Conservation (phyloP, 2,329 filamentous ascomycete genomes). For the Phialophora macrospora region DNA sequence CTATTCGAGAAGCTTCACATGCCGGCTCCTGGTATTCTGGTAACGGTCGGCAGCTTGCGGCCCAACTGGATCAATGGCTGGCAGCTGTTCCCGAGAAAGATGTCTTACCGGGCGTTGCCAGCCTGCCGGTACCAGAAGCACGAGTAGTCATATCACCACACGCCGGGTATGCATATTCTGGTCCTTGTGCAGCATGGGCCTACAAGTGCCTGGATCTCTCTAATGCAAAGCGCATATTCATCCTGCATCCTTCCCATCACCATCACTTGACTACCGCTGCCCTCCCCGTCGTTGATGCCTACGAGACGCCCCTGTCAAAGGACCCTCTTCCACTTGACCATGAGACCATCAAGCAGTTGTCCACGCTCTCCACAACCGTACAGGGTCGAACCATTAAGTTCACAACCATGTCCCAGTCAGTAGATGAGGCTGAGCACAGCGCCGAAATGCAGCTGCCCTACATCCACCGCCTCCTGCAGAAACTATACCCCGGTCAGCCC, state of each 20-base stretch:
- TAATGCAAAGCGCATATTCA: conserved; percentile 83
- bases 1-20: conserved; percentile 67
- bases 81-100: conserved; percentile 69
- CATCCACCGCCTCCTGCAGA: conserved; percentile 76
- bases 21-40: conserved; percentile 87
- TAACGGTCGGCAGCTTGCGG: conserved; percentile 62
- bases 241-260: conserved; percentile 91
- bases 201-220: conserved; percentile 87
- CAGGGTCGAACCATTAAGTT: conserved; percentile 43
- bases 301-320: conserved; percentile 51
- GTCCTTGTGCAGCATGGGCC: conserved; percentile 88
- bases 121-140: conserved; percentile 73
- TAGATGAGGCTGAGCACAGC: conserved; percentile 86
- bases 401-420: conserved; percentile 62
- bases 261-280: conserved; percentile 78
- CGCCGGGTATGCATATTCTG: conserved; percentile 91
- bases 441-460: conserved; percentile 97
- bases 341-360: conserved; percentile 49
- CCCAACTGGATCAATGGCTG: conserved; percentile 77
- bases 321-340: conserved; percentile 52
- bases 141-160: conserved; percentile 92
- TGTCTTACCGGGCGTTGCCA: conserved; percentile 59
- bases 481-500: conserved; percentile 56
- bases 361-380: conserved; percentile 41
- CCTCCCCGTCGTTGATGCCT: conserved; percentile 69